Evolutionary conservation across 1,284 basidiomycete genomes (phyloP).

Genomic region (Ganoderma sp.): DNA sequence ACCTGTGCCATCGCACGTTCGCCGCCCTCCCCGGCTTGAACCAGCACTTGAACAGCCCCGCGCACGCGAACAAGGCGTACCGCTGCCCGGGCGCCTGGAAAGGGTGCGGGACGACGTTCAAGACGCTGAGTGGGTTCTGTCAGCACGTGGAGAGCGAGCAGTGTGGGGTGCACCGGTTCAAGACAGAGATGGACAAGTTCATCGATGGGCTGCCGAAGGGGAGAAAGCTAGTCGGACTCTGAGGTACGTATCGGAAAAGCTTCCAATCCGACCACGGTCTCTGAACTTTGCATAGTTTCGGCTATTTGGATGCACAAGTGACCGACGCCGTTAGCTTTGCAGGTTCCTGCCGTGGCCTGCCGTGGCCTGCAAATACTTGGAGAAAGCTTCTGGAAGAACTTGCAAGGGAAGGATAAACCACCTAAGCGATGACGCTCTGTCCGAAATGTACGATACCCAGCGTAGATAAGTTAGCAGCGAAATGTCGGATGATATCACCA

Average conservation of each 20-base stretch:
- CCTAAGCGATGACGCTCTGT: too few species aligned
- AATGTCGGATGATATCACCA: too few species aligned
- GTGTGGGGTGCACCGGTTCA: slow-evolving; percentile 39
- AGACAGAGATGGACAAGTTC: slow-evolving; percentile 30
- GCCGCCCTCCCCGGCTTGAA: slow-evolving; percentile 28
- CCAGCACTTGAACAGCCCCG: slow-evolving; percentile 35
- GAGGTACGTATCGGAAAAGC: background rate
- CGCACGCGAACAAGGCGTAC: slow-evolving; percentile 36
- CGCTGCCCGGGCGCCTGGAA: slow-evolving; percentile 29
- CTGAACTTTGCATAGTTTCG: background rate
- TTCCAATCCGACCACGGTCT: background rate
- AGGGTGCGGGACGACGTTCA: slow-evolving; percentile 37
- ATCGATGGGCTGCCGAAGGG: slow-evolving; percentile 23
- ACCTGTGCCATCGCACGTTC: slow-evolving; percentile 38
- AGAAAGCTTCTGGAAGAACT: too few species aligned
- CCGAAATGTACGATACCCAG: too few species aligned
- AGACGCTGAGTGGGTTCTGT: slow-evolving; percentile 40
- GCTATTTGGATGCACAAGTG: too few species aligned
- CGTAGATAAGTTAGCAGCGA: too few species aligned
- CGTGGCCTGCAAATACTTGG: too few species aligned
- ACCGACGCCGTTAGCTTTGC: too few species aligned
- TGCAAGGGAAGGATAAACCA: too few species aligned
- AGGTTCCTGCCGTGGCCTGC: too few species aligned
- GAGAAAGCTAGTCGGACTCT: background rate
- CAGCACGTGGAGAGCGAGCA: slow-evolving; percentile 42